Evolutionary conservation across 2,329 filamentous ascomycete species (phyloP).

Genomic region (Pseudogymnoascus sp.): DNA sequence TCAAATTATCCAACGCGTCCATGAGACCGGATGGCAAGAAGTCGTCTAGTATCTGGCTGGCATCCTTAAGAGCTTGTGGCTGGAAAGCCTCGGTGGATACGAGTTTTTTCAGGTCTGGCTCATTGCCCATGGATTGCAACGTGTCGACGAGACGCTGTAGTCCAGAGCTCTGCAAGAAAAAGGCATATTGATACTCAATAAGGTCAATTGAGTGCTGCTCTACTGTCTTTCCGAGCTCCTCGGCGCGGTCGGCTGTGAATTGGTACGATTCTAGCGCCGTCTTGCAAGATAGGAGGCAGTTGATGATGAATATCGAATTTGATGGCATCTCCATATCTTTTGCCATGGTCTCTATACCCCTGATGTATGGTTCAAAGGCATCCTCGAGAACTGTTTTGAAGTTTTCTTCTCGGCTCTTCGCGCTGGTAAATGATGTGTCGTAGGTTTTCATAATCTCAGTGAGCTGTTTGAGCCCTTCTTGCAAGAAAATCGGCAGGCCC

Average conservation of each 20-base stretch:
- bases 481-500: slow-evolving; percentile 70
- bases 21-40: slow-evolving; percentile 90
- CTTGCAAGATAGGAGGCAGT: slow-evolving; percentile 58
- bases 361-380: slow-evolving; percentile 79
- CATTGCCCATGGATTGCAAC: slow-evolving; percentile 32
- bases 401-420: slow-evolving; percentile 52
- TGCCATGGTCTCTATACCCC: slow-evolving; percentile 64
- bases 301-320: slow-evolving; percentile 63
- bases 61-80: slow-evolving; percentile 51
- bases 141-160: slow-evolving; percentile 56
- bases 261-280: slow-evolving; percentile 50
- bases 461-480: slow-evolving; percentile 72
- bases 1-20: slow-evolving; percentile 79
- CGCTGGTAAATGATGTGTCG: slow-evolving; percentile 66
- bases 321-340: slow-evolving; percentile 51
- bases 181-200: slow-evolving; percentile 60
- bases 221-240: slow-evolving; percentile 50
- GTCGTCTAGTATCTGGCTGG: slow-evolving; percentile 73
- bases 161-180: slow-evolving; percentile 69
- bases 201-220: slow-evolving; percentile 50
- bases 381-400: slow-evolving; percentile 72
- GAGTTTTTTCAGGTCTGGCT: slow-evolving; percentile 38
- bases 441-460: slow-evolving; percentile 76
- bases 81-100: slow-evolving; percentile 53
- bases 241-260: slow-evolving; percentile 53